Evolutionary conservation across 495 filamentous ascomycete genomes (phyloP), one percentile per base, ranked within the genome.

Genomic region (Aspergillus heteromorphus): DNA sequence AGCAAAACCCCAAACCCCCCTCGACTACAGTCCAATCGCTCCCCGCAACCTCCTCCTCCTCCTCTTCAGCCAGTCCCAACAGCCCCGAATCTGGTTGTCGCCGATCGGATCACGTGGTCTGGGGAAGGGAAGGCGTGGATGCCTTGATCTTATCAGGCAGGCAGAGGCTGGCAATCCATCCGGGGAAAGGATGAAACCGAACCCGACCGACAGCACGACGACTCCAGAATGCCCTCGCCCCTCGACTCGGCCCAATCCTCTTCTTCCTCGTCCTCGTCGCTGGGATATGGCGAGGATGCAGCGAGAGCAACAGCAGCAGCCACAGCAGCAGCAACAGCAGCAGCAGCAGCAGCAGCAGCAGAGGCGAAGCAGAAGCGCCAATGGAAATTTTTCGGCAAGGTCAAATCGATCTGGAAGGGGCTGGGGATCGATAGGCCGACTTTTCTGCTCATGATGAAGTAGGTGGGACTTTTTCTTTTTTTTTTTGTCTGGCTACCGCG

Each of bases 351-450:
- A n/a, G n/a, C n/a, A n/a, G n/a, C n/a, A n/a, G n/a, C n/a, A n/a
- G n/a, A n/a, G n/a, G n/a, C 23, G 4, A 27, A 27, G 0, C 40
- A 40, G 9, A 55, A 65, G 21, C 45, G 58, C 36, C 64, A 57
- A 31, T 30, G 47, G 41, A 20, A 18, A 17, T n/a, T 66, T 11
- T 38, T 54, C 7, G 45, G 53, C 13, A 55, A 30, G 31, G 17
- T 66, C 19, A 62, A 63, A 45, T 55, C 62, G 40, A 51, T 60
- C 52, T 78, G 75, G 70, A 60, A 61, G n/a, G 85, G 81, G 65
- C 56, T 81, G 34, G 86, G 75, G 0, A 65, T 90, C 54, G 83
- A 88, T 59, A 29, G 59, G 7, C 64, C 64, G 0, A 87, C 61
- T 2, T 27, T 58, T 29, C 36, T 55, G 0, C 40, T 60, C 30